Percentiles rank a stretch among this genome's conserved stretches.
These are phyloP conservation scores for Xylaria sp. DNA, from an alignment of 2,329 filamentous ascomycete genomes.

Conservation along the genomic window DNA sequence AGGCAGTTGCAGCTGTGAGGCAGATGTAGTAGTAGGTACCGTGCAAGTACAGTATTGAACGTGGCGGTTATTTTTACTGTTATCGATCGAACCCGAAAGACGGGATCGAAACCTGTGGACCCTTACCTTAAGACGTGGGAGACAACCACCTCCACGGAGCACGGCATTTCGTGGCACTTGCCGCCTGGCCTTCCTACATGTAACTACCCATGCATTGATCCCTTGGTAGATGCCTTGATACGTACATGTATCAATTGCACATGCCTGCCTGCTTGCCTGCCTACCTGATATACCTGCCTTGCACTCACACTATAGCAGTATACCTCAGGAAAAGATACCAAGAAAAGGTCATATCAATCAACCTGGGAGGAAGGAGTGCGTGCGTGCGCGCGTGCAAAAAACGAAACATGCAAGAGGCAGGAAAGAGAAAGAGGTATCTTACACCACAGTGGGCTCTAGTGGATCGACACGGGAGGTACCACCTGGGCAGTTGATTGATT, in stretches of 20 bases:
- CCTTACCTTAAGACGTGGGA: neutral
- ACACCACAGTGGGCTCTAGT: constrained; percentile 20
- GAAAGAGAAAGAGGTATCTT: constrained; percentile 19
- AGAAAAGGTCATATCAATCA: neutral
- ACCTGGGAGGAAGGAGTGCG: neutral
- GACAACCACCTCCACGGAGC: constrained; percentile 11
- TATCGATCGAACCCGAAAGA: constrained; percentile 19
- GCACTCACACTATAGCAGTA: neutral
- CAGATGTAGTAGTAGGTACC: constrained; percentile 13
- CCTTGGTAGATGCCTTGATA: neutral
- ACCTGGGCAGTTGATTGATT: constrained; percentile 10
- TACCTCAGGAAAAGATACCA: constrained; percentile 3
- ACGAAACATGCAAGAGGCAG: constrained; percentile 24
- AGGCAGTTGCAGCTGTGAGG: neutral
- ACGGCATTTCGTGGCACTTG: constrained; percentile 37
- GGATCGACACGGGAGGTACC: constrained; percentile 13
- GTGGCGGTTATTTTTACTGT: constrained; percentile 2
- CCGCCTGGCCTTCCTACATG: constrained; percentile 20
- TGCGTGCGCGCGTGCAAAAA: neutral
- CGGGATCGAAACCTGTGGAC: constrained; percentile 22
- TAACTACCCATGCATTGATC: neutral
- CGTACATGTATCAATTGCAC: too few species aligned
- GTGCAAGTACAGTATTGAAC: neutral
- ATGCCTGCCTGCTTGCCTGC: too few species aligned
- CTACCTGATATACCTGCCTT: too few species aligned